Base-by-base conservation (phyloP, 2,329 filamentous ascomycete genomes). In the Aspergillus tanneri region DNA sequence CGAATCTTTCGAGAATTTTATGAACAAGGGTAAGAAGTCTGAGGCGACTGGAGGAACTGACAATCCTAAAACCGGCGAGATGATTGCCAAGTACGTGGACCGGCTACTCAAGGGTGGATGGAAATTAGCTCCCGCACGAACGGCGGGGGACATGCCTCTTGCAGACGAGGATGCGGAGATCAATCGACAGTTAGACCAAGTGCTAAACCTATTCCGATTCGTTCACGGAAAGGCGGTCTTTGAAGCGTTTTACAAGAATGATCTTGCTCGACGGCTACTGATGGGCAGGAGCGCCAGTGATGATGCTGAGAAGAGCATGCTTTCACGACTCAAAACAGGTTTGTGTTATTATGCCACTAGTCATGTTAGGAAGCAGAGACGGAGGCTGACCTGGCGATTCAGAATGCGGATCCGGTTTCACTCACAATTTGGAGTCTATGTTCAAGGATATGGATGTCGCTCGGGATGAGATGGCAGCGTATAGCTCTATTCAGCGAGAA, bases 171-270 rank as follows among this genome's bases (percentile, higher is more conserved):
- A 97, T 66, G 85, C 87, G 0, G 90, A 96, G 68, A 81, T 99
- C 49, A 90, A 96, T 62, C 83, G 87, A 28, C 93, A 97, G 66
- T 78, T 99, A 9, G 91, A 99, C 60, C 88, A 95, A 64, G 91
- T 89, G 0, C 77, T 99, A 2, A 92, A 97, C 67, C 77, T 99
- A 4, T 99, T 99, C 79, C 84, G 95, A 4, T 97, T 97, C 68
- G 89, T 99, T 25, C 86, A 97, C 64, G 93, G 93, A 56, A 99
- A 99, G 68, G 92, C 95, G 46, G 88, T 96, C 0, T 99, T 99
- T 55, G 93, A 99, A 67, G 92, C 93, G 1, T 99, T 99, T 67
- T 99, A 99, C 80, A 99, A 99, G 76, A 95, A 93, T 63, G 93
- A 97, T 64, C 79, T 99, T 42, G 92, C 95, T 1, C 82, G 91